A percentile compares a stretch with the other conserved stretches of the same genome.
Evolutionary conservation across 2,329 filamentous ascomycete genomes (phyloP).

Genomic region (Colletotrichum lini): DNA sequence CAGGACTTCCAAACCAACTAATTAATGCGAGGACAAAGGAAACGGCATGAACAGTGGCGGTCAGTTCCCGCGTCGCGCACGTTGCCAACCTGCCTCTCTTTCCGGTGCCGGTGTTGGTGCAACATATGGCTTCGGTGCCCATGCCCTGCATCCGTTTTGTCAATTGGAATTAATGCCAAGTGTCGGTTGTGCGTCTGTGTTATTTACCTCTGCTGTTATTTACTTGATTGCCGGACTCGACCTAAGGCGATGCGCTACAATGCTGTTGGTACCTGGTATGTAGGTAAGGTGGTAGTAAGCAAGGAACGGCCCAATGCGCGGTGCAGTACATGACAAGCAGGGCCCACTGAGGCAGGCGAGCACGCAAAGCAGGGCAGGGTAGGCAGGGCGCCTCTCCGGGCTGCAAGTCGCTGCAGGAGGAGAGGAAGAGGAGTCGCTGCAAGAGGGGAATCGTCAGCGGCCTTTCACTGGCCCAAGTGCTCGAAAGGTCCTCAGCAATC

Average conservation of each 20-base stretch:
- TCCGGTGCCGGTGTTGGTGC: too few relatives aligned
- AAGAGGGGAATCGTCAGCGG: background rate
- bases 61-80: constrained; percentile 10
- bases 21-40: constrained; percentile 15
- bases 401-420: constrained; percentile 6
- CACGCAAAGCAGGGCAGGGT: constrained; percentile 11
- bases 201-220: background rate
- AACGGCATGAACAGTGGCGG: constrained; percentile 3
- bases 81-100: background rate
- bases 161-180: background rate
- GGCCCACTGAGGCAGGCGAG: constrained; percentile 12
- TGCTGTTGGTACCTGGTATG: background rate
- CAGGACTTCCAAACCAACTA: too few relatives aligned
- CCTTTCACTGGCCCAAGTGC: constrained; percentile 28
- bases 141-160: background rate
- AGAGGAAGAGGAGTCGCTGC: background rate
- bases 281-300: background rate
- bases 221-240: background rate
- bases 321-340: constrained; percentile 32
- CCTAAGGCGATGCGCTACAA: background rate
- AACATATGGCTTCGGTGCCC: background rate
- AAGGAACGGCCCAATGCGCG: constrained; percentile 12
- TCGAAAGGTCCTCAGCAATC: constrained; percentile 32
- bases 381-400: constrained; percentile 6
- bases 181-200: background rate